Conservation (phyloP, 2,329 filamentous ascomycete genomes). For the Leptoxyphium fumago region DNA sequence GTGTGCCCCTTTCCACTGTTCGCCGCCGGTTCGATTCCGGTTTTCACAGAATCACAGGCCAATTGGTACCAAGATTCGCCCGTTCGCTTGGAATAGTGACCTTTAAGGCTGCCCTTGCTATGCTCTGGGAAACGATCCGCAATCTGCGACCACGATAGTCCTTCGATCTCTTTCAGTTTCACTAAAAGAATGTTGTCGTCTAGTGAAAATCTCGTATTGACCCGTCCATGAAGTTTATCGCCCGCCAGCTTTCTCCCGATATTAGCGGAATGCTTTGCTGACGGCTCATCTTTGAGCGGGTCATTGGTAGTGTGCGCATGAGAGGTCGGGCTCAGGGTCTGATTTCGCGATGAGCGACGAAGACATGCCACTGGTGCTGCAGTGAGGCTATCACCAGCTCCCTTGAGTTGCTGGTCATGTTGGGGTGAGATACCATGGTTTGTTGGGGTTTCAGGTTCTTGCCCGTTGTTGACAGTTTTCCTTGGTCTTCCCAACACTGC, state of each 20-base stretch:
- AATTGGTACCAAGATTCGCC: conserved; percentile 3
- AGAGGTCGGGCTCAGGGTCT: too few species aligned
- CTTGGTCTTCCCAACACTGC: neutral
- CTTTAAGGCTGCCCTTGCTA: conserved; percentile 3
- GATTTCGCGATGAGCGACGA: too few species aligned
- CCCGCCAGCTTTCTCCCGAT: neutral
- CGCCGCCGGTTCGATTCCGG: too few species aligned
- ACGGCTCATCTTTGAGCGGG: neutral
- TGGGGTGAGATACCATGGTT: neutral
- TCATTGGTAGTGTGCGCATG: too few species aligned
- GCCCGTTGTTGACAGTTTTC: conserved; percentile 2
- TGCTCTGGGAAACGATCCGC: conserved; percentile 1
- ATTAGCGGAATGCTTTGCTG: neutral
- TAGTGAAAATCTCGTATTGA: neutral
- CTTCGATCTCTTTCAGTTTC: conserved; percentile 1
- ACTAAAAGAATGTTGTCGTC: neutral
- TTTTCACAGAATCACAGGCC: neutral
- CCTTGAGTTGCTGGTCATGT: too few species aligned
- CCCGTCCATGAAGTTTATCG: neutral
- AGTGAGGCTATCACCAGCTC: too few species aligned
- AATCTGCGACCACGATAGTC: conserved; percentile 1
- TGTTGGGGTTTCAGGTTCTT: conserved; percentile 1
- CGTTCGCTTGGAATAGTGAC: neutral
- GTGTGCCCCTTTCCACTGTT: too few species aligned
- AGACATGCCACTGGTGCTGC: too few species aligned